Evolutionary conservation across 306 rosid genomes (phyloP), one percentile per base, ranked within the genome.

Genomic region (Fragaria iinumae): DNA sequence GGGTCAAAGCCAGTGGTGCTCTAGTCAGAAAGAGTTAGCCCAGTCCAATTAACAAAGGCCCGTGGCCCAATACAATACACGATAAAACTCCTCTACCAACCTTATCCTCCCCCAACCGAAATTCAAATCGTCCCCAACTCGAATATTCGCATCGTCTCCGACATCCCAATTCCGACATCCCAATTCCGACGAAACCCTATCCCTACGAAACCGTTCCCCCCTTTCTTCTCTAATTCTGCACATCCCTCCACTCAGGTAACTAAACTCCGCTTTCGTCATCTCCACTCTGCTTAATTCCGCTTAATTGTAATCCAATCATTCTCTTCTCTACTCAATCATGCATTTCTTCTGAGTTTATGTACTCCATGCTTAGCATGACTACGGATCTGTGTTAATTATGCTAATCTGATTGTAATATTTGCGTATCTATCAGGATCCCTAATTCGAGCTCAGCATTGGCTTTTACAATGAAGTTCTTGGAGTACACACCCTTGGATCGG

Each of bases 401-500:
- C 11, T n/a, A 12, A 56, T 74, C 21, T 45, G 25, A 7, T 36
- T 76, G 27, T 0, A 29, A 3, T n/a, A n/a, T n/a, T n/a, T n/a
- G n/a, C n/a, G n/a, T n/a, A n/a, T 71, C 77, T 69, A 48, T 3
- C 79, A 80, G 85, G 29, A 60, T 47, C 32, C 34, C 25, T 23
- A 69, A 23, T 50, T 53, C 48, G 45, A 16, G 4, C 16, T 41
- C 48, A 73, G 59, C 49, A 73, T 21, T 47, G 52, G 47, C 71
- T 74, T 80, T 74, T 79, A 20, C 25, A 73, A 94, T 94, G 98
- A 94, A 94, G 90, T 94, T 89, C 77, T 79, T 94, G 25, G 98
- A 92, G 48, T 90, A 88, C 80, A 84, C 98, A 57, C 89, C 96
- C 39, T 70, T 95, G 52, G 98, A 95, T 18, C 87, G 97, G 98